Evolutionary conservation across 495 filamentous ascomycete genomes (phyloP), one percentile per base, ranked within the genome.

Genomic region (Aspergillus heteromorphus): DNA sequence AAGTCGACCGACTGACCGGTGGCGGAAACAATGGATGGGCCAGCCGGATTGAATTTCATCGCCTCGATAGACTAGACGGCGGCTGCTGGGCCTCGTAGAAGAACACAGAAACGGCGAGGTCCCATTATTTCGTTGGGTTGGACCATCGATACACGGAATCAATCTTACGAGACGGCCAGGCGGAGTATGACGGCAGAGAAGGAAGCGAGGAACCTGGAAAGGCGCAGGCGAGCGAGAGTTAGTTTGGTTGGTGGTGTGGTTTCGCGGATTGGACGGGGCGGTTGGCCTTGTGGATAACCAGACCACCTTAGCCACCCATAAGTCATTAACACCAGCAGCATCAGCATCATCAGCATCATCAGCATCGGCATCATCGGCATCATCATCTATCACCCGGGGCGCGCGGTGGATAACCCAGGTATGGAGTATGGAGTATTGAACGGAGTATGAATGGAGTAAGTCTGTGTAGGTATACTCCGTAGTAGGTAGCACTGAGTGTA

Each of bases 81-180:
- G 34, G 10, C 34, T 38, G 34, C 31, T 16, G 51, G 18, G 29
- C 51, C 14, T 36, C 48, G 52, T 48, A 18, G 29, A 55, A 43
- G 19, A 38, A 29, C 31, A 49, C 53, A 16, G 45, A 55, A 49
- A 43, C 34, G 53, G 53, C 42, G 40, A 45, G 41, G 42, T 18
- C 23, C 29, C 20, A 36, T 50, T 50, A 36, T 50, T 50, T 57
- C 43, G 56, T 67, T 67, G 59, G 57, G 51, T 65, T 62, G 62
- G 65, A 61, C 55, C 61, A 57, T 57, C 58, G 4, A 4, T 27
- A 27, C 55, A 53, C 48, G 58, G 59, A 54, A 56, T 47, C 52
- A 54, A 56, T 49, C 52, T 48, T 53, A 53, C 43, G 21, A 53
- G 21, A 53, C n/a, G n/a, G n/a, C 55, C 38, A 19, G 38, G 56